Base-by-base conservation (phyloP, 2,329 filamentous ascomycete genomes). In the Scortechinia acanthostroma region DNA sequence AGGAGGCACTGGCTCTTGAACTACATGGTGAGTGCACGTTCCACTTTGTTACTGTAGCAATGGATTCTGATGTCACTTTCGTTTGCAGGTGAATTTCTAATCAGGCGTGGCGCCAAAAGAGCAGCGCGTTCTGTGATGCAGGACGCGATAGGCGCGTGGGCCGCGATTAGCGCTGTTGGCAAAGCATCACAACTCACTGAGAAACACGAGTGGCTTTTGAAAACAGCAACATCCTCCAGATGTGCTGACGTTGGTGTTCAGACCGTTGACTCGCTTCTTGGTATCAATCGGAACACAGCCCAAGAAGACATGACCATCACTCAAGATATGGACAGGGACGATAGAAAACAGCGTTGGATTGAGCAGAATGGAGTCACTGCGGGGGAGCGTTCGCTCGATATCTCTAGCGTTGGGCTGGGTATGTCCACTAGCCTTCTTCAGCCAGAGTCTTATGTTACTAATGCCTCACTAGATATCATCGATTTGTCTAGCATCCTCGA, bases 401-500 rank as follows among this genome's bases (percentile, higher is more conserved):
- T 67, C 37, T 64, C 64, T 40, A 58, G 62, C 21, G 61, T 65
- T 37, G 64, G 64, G 4, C 51, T 66, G 40, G 61, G 60, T 63
- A 53, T 55, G 57, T 42, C 17, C 21, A n/a, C n/a, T n/a, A n/a
- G 6, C 10, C 14, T 23, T 42, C 17, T 22, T 2, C 15, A 19
- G 14, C 28, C 43, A 21, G 1, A 15, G 16, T 17, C 30, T n/a
- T 13, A 19, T 35, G 16, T 16, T 40, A 21, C 53, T 59, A 71
- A 74, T 28, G 60, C 65, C 3, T 67, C 68, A 25, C 55, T 74
- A 46, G 79, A 83, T 53, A 80, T 84, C 55, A 74, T 84, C 45
- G 80, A 83, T 55, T 56, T 83, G 15, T 75, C 75, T 2, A 78
- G 74, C 35, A 83, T 84, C 42, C 65, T 84, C 3, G 77, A 83